Conservation (phyloP, 495 filamentous ascomycete genomes). For the Corynascus novoguineensis region DNA sequence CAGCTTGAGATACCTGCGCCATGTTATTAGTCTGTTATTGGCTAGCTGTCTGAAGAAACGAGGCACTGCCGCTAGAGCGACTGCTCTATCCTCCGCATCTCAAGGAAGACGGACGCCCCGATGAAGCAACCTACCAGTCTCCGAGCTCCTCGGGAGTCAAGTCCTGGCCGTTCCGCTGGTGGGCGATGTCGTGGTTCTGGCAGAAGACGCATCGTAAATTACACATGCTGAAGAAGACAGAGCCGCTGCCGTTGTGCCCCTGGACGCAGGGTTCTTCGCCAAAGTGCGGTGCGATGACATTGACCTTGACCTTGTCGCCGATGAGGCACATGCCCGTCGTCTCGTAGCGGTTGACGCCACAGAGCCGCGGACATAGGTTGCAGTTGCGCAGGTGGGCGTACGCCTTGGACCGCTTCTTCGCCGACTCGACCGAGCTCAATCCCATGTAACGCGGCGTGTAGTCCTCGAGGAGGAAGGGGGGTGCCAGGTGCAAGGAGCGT, state of each 20-base stretch:
- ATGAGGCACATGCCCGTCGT: conserved; percentile 69
- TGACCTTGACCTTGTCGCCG: conserved; percentile 65
- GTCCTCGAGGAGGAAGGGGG: conserved; percentile 68
- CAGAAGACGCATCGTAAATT: conserved; percentile 77
- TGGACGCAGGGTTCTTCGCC: conserved; percentile 64
- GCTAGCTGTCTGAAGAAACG: not conserved
- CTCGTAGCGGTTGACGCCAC: conserved; percentile 68
- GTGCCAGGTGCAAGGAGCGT: conserved; percentile 58
- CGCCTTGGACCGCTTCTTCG: conserved; percentile 60
- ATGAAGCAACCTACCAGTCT: conserved; percentile 23
- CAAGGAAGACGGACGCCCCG: not conserved
- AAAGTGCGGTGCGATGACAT: conserved; percentile 71
- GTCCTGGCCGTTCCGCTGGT: conserved; percentile 65
- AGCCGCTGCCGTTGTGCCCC: conserved; percentile 66
- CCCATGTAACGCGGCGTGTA: conserved; percentile 63
- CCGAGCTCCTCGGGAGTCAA: conserved; percentile 71
- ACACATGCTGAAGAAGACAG: conserved; percentile 70
- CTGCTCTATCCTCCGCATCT: not conserved
- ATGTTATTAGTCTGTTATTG: not conserved
- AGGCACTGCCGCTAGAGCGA: conserved; percentile 54
- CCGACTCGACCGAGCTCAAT: conserved; percentile 52
- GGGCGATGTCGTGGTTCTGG: conserved; percentile 76
- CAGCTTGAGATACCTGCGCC: conserved; percentile 61
- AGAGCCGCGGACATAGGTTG: conserved; percentile 69
- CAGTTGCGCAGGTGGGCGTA: conserved; percentile 66